Percentiles rank a stretch among this genome's conserved stretches.
phyloP scores from a whole-genome alignment of 2,329 filamentous ascomycete genomes.

The Calonectria fujianensis region DNA sequence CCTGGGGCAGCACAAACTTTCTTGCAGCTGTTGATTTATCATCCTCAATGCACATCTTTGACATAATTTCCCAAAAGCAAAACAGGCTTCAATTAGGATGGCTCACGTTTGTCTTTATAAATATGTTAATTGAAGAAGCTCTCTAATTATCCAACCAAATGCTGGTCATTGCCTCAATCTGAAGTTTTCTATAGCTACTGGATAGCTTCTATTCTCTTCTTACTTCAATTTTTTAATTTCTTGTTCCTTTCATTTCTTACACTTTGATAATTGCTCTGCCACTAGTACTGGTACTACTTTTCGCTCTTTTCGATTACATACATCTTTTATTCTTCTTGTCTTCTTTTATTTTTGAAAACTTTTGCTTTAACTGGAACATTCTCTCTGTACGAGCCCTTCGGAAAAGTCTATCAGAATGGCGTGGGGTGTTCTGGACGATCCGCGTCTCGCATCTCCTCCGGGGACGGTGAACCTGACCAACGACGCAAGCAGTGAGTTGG shows the following conservation, averaged over 20 bases:
- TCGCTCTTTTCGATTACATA: not conserved
- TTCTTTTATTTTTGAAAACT: not conserved
- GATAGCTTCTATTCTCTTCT: not conserved
- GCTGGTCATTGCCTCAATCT: not conserved
- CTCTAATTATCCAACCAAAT: not conserved
- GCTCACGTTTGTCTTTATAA: not conserved
- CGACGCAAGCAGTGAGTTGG: not conserved
- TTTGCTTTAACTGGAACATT: not conserved
- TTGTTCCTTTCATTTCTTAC: not conserved
- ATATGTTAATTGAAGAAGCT: not conserved
- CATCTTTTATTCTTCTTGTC: not conserved
- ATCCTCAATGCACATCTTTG: not conserved
- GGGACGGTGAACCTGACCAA: not conserved
- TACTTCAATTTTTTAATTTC: not conserved
- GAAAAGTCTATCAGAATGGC: not conserved
- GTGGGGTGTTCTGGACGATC: not conserved
- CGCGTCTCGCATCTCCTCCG: not conserved
- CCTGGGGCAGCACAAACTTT: not conserved
- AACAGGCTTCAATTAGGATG: not conserved
- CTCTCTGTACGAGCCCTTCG: not conserved
- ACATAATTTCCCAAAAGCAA: not conserved
- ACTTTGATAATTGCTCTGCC: not conserved
- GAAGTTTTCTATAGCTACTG: not conserved
- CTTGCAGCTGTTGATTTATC: not conserved
- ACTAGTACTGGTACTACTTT: not conserved